These are phyloP conservation scores for Penicillium sp. DNA, from an alignment of 2,329 filamentous ascomycete genomes.

Conservation along the genomic window DNA sequence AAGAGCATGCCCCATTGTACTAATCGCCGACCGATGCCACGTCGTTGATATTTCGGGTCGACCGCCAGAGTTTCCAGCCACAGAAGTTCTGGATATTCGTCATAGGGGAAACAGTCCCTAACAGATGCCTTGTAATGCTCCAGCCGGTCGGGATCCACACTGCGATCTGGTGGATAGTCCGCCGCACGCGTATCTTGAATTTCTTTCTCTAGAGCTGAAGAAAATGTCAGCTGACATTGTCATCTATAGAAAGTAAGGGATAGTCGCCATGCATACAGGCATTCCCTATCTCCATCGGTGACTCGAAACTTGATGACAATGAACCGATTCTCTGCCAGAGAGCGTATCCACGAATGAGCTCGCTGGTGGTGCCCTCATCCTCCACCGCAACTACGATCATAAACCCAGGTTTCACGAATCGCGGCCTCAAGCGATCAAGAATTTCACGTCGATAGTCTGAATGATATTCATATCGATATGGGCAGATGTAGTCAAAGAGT, in stretches of 20 bases:
- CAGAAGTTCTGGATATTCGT: slow-evolving; percentile 8
- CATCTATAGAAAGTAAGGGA: not conserved
- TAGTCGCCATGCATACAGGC: slow-evolving; percentile 6
- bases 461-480: slow-evolving; percentile 6
- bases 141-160: slow-evolving; percentile 9
- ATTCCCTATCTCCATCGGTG: too few species aligned
- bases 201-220: slow-evolving; percentile 3
- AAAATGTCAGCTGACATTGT: not conserved
- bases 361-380: not conserved
- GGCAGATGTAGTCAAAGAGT: slow-evolving; percentile 13
- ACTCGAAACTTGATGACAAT: too few species aligned
- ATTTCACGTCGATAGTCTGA: slow-evolving; percentile 14
- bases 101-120: slow-evolving; percentile 7
- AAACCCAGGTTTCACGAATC: slow-evolving; percentile 5
- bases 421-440: slow-evolving; percentile 7
- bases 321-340: slow-evolving; percentile 9
- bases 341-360: slow-evolving; percentile 12
- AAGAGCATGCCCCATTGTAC: slow-evolving; percentile 19
- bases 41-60: slow-evolving; percentile 11
- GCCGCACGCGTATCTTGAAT: not conserved
- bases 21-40: slow-evolving; percentile 17
- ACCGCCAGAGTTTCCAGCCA: slow-evolving; percentile 17
- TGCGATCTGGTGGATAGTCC: slow-evolving; percentile 13
- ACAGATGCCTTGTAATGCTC: not conserved
- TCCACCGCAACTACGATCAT: slow-evolving; percentile 13